Conservation (phyloP, 2,329 filamentous ascomycete species). For the Myriangium duriaei region DNA sequence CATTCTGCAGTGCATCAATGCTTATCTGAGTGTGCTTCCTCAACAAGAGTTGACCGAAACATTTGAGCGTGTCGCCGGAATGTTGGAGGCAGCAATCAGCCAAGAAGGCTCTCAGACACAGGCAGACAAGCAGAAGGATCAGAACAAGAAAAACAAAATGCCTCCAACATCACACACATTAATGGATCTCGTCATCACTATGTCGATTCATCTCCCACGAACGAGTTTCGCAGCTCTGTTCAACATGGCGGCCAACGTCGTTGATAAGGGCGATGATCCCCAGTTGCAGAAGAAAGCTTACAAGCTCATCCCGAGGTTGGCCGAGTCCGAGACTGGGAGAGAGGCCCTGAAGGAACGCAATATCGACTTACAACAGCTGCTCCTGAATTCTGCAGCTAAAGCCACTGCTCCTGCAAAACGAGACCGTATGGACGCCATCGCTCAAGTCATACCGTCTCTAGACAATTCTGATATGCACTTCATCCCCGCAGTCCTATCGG, state of each 20-base stretch:
- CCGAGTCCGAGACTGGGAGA: slow-evolving; percentile 65
- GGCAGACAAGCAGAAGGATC: slow-evolving; percentile 45
- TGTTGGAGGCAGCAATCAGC: slow-evolving; percentile 62
- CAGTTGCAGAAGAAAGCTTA: slow-evolving; percentile 98
- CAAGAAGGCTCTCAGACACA: slow-evolving; percentile 50
- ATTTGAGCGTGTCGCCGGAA: slow-evolving; percentile 72
- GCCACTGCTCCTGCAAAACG: slow-evolving; percentile 75
- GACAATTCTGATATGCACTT: slow-evolving; percentile 75
- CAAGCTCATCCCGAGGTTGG: slow-evolving; percentile 86
- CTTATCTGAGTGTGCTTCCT: slow-evolving; percentile 66
- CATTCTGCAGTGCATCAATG: slow-evolving; percentile 88
- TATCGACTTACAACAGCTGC: slow-evolving; percentile 65
- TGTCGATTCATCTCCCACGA: slow-evolving; percentile 82
- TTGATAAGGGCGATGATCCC: slow-evolving; percentile 70
- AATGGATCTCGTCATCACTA: slow-evolving; percentile 93
- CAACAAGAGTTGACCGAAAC: slow-evolving; percentile 67
- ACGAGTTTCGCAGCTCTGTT: slow-evolving; percentile 78
- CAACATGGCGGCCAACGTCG: slow-evolving; percentile 69
- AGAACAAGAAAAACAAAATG: slow-evolving; percentile 44
- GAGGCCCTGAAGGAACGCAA: slow-evolving; percentile 65
- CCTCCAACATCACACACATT: slow-evolving; percentile 88
- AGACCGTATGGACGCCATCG: slow-evolving; percentile 73
- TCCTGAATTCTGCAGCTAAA: slow-evolving; percentile 69
- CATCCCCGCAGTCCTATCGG: slow-evolving; percentile 78
- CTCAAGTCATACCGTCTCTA: slow-evolving; percentile 66